Base-by-base conservation (phyloP, 2,329 filamentous ascomycete species). In the Paraconiothyrium sp. region DNA sequence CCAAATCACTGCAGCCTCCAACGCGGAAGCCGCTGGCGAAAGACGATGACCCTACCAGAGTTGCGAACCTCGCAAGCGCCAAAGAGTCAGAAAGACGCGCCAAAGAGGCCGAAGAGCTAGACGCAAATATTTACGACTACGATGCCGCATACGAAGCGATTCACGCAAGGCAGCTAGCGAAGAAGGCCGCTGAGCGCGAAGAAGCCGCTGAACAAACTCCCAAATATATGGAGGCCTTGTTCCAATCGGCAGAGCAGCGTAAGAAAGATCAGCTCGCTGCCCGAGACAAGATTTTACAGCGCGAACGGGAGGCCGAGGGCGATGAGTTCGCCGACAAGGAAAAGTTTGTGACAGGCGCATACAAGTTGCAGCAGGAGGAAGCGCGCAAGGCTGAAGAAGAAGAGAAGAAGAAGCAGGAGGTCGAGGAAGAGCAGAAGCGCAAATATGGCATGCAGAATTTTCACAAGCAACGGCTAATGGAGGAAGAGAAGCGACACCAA, bases 311-410 rank as follows among this genome's bases (percentile, higher is more conserved):
- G 71, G 89, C 88, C 0, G 92, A 95, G 75, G 92, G 92, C 20
- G 92, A 94, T 37, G 90, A 91, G 72, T 95, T 89, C 71, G 90
- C 86, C 0, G 92, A 90, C 70, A 95, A 94, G 80, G 92, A 95
- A 75, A 92, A 90, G 78, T 95, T 95, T 68, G 92, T 95, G 37
- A 95, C 92, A 0, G 90, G 89, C 60, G 92, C 92, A 39, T 96
- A 95, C 76, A 92, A 91, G 81, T 85, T 86, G 72, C 92, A 94
- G 74, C 91, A 94, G 72, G 91, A 90, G 74, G 92, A 94, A 77
- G 89, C 92, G 66, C 82, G 84, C 67, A 82, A 84, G 58, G 73
- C 92, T 9, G 91, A 94, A 72, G 90, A 89, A 66, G 91, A 92
- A 73, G 92, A 95, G 79, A 86, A 83, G 73, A 80, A 77, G 61